Evolutionary conservation across 106 monocot genomes (phyloP), one percentile per base, ranked within the genome.

Genomic region (Dioscorea alata): DNA sequence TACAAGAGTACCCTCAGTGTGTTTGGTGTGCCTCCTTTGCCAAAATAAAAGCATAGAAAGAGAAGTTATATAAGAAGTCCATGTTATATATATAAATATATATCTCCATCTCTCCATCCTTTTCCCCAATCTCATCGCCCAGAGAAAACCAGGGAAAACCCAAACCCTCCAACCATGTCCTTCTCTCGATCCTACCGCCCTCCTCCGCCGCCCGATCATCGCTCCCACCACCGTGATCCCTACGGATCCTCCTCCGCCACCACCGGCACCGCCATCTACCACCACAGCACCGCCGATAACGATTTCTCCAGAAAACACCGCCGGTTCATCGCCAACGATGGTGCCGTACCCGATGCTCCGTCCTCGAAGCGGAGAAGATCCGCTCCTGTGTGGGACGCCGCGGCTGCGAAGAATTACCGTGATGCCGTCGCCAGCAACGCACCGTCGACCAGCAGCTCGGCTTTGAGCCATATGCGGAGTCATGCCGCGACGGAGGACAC

Each of bases 401-500:
- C 8, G 0, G 34, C 33, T 21, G 59, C 22, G 13, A 64, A 32
- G 35, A 33, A 23, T 22, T 61, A 61, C 61, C 13, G 18, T 4
- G 64, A 57, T 49, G 32, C 12, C 14, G n/a, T 14, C 21, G 59
- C 32, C 19, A 0, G 22, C n/a, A 28, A 33, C 13, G 31, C 16
- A 16, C 50, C 57, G 8, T 64, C 56, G 8, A 20, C 59, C 2
- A 42, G 63, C 63, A 34, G 33, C 33, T 16, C 16, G 4, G 18
- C 19, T 32, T 0, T 0, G 63, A 5, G 33, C 0, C 63, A 8
- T 14, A 0, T 4, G 17, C 13, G 13, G 23, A 28, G 68, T 66
- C 34, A 14, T n/a, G 61, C 54, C 66, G 67, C 63, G 48, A 79
- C 52, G 21, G 65, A 32, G 0, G 79, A 60, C 15, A 63, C 16